Conservation (phyloP, 176 grass and related monocot genomes). For the Oryza officinalis region DNA sequence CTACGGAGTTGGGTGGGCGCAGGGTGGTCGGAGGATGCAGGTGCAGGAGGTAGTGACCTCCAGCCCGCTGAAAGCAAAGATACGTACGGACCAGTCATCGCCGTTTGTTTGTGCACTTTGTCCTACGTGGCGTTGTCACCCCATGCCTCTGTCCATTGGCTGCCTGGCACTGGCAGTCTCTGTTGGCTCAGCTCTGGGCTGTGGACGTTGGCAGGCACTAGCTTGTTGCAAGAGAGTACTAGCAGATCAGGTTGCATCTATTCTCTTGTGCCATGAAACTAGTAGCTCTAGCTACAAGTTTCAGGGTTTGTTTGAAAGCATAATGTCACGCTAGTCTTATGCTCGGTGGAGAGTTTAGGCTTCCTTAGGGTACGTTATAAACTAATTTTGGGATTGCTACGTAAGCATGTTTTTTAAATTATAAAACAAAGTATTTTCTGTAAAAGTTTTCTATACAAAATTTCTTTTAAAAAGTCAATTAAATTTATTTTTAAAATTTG, state of each 20-base stretch:
- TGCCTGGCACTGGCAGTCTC: not conserved
- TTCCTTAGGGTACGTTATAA: no score
- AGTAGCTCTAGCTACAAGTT: not conserved
- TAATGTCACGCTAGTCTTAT: not conserved
- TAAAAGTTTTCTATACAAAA: no score
- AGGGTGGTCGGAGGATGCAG: not conserved
- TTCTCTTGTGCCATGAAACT: not conserved
- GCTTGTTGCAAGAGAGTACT: not conserved
- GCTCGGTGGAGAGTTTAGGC: no score
- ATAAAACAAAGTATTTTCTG: no score
- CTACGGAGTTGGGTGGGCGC: conserved; percentile 13
- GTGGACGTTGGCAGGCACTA: not conserved
- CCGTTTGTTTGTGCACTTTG: not conserved
- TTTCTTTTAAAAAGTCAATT: no score
- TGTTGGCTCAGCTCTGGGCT: not conserved
- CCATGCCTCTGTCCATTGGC: not conserved
- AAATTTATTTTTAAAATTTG: no score
- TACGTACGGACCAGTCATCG: not conserved
- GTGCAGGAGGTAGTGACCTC: conserved; percentile 6
- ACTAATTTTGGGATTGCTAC: no score
- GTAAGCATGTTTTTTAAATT: no score
- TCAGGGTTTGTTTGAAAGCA: not conserved
- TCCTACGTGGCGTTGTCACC: conserved; percentile 4
- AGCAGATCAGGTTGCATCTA: not conserved
- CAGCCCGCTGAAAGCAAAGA: conserved; percentile 33